Base-by-base conservation (phyloP, 2,329 filamentous ascomycete genomes). In the Pleurostoma richardsiae region DNA sequence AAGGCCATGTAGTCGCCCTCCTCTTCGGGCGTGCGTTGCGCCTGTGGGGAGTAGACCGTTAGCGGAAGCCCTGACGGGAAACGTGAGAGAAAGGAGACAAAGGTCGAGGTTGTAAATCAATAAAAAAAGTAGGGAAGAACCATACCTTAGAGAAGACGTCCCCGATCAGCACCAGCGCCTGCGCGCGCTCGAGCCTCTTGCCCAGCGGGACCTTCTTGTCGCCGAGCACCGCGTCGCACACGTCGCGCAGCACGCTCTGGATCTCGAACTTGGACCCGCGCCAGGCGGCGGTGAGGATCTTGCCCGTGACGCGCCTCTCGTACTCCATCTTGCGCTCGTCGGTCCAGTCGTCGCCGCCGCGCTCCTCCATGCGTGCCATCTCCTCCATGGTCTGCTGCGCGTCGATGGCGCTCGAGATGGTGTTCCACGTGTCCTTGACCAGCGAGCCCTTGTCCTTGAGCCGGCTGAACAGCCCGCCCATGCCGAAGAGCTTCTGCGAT, bases 1-100 rank as follows among this genome's bases (percentile, higher is more conserved):
- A 99, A 99, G 11, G 92, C 91, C 82, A 99, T 95, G 70, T 95
- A 97, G 60, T 97, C 94, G 54, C 94, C 92, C 69, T 99, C 94
- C 72, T 99, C 94, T 54, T 99, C 94, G 39, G 92, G 86, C 46
- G 92, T 86, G 52, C 94, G 85, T 65, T 87, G 80, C 39, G 92
- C 89, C 91, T 96, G 55, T 42, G 36, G 48, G 50, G 46, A 52
- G 38, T 36, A 8, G 33, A 36, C 19, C 19, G 33, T 36, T 36
- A 36, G 33, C 33, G 49, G 55, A 52, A 39, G 50, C 28, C 33
- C 30, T 6, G 29, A 42, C 42, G 31, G 29, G 38, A n/a, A 43
- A 46, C 6, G 29, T 47, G 19, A 29, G 39, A 42, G 43, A 28
- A 40, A 7, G n/a, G 27, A 41, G 7, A 41, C 26, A 40, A 45